These are phyloP conservation scores for Fusarium hostae DNA, from an alignment of 2,329 filamentous ascomycete species.

Conservation along the genomic window DNA sequence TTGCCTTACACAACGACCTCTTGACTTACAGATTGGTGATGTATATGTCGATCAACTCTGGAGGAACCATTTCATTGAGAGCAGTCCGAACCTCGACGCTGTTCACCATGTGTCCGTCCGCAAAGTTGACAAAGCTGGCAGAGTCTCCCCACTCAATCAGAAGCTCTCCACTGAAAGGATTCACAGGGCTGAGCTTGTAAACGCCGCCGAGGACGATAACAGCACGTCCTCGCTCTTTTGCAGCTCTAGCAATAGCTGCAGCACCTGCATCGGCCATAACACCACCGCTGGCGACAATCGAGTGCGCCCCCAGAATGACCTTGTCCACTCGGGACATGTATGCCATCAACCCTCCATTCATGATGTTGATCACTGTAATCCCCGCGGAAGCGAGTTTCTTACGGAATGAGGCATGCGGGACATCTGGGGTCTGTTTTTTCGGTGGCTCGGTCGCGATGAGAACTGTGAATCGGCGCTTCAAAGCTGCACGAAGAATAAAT, in stretches of 20 bases:
- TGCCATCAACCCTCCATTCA: slow-evolving; percentile 87
- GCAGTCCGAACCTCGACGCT: slow-evolving; percentile 82
- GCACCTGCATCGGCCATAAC: slow-evolving; percentile 88
- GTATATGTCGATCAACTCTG: slow-evolving; percentile 80
- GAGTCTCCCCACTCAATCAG: slow-evolving; percentile 90
- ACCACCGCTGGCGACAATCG: slow-evolving; percentile 88
- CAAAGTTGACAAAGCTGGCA: slow-evolving; percentile 78
- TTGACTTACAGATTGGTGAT: slow-evolving; percentile 77
- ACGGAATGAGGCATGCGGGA: slow-evolving; percentile 67
- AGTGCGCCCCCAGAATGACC: slow-evolving; percentile 88
- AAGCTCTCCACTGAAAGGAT: slow-evolving; percentile 82
- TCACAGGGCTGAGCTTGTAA: slow-evolving; percentile 93
- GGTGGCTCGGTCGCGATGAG: slow-evolving; percentile 77
- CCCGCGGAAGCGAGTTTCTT: slow-evolving; percentile 83
- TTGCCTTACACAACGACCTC: not conserved
- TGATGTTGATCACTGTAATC: slow-evolving; percentile 84
- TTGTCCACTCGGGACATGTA: slow-evolving; percentile 97
- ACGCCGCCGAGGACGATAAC: slow-evolving; percentile 91
- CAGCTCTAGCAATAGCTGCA: slow-evolving; percentile 83
- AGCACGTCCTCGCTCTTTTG: slow-evolving; percentile 81
- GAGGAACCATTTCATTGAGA: slow-evolving; percentile 83
- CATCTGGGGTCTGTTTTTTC: slow-evolving; percentile 51
- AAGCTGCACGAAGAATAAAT: slow-evolving; percentile 87
- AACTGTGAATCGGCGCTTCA: slow-evolving; percentile 91
- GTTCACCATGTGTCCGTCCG: slow-evolving; percentile 82